A percentile compares a stretch with the other conserved stretches of the same genome.
These are phyloP conservation scores for Skeletonema grethae DNA, from an alignment of 108 stramenopile genomes.

Conservation along the genomic window DNA sequence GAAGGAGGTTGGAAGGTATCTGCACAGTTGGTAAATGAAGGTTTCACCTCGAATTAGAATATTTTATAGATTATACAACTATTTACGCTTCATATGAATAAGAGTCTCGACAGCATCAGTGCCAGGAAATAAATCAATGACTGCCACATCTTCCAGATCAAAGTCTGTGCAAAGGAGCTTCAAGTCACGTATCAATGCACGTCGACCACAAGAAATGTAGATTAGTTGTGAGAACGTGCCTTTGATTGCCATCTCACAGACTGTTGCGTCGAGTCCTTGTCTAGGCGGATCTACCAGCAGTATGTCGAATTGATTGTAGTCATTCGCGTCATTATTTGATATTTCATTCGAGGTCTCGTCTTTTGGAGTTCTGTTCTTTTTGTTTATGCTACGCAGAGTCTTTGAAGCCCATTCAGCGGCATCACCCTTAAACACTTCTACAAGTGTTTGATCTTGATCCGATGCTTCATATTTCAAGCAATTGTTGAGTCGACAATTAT, in stretches of 20 bases:
- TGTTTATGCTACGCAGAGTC: neutral
- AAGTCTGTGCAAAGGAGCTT: conserved; percentile 48
- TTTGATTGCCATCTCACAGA: conserved; percentile 65
- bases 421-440: conserved; percentile 54
- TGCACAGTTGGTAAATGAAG: conserved; percentile 39
- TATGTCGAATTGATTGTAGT: conserved; percentile 50
- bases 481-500: conserved; percentile 60
- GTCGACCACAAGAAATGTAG: conserved; percentile 72
- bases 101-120: conserved; percentile 74
- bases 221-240: conserved; percentile 61
- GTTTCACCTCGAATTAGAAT: conserved; percentile 15
- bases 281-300: conserved; percentile 80
- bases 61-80: too few relatives aligned
- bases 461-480: conserved; percentile 27
- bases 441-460: conserved; percentile 21
- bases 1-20: conserved; percentile 35
- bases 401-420: conserved; percentile 59
- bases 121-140: conserved; percentile 78
- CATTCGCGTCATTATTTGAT: neutral
- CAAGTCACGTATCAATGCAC: conserved; percentile 72
- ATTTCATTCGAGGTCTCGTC: neutral
- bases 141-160: conserved; percentile 55
- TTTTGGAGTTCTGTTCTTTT: neutral
- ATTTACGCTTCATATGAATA: conserved; percentile 60
- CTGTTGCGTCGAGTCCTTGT: conserved; percentile 55